A percentile compares a stretch with the other conserved stretches of the same genome.
phyloP scores from a whole-genome alignment of 192 early-diverging fungal species.

The Backusella parvicylindrica region DNA sequence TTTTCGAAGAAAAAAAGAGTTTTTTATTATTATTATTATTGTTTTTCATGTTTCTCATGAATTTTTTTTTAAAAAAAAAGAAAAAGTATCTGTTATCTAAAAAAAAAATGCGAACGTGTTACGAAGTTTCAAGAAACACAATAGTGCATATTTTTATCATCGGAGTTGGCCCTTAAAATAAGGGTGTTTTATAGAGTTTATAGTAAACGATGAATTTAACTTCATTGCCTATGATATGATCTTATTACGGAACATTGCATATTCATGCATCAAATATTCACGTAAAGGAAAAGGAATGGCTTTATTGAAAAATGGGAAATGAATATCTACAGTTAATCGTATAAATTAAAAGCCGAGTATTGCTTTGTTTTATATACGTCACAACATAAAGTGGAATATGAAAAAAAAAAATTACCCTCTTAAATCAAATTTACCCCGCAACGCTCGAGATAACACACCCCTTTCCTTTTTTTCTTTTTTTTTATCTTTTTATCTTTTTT shows the following conservation, averaged over 20 bases:
- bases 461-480: background rate
- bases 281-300: background rate
- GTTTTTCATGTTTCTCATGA: too few species aligned
- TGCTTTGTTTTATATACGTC: background rate
- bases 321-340: background rate
- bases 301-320: background rate
- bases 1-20: too few species aligned
- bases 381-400: background rate
- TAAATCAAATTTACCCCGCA: constrained; percentile 1
- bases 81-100: too few species aligned
- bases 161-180: background rate
- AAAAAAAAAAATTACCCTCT: background rate
- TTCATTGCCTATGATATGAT: background rate
- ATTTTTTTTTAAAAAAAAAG: too few species aligned
- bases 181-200: background rate
- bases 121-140: too few species aligned
- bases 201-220: background rate
- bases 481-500: constrained; percentile 14
- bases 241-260: background rate
- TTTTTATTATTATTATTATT: too few species aligned
- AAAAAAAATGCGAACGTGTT: too few species aligned
- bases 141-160: background rate
- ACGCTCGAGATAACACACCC: background rate
- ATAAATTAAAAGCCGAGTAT: background rate
- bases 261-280: background rate